Base-by-base conservation (phyloP, 2,329 filamentous ascomycete species). In the Talaromyces sp. region DNA sequence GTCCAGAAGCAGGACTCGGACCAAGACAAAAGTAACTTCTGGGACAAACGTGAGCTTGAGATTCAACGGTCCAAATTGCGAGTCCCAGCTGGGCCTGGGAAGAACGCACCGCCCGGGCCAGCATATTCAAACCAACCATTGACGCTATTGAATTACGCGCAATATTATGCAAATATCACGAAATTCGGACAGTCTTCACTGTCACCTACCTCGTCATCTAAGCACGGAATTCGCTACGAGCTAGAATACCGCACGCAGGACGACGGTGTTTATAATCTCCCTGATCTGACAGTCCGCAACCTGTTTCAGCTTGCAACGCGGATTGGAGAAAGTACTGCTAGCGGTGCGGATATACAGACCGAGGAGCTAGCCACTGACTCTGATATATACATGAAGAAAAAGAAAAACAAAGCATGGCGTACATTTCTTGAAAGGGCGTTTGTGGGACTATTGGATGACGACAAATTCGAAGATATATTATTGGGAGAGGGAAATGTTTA, bases 91-190 rank as follows among this genome's bases (percentile, higher is more conserved):
- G 85, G 87, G 1, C 94, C 94, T 2, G 85, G 90, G 0, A 86
- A 88, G 67, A 83, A 83, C 1, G 77, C 88, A 8, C 85, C 85
- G 6, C 93, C 93, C 0, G 94, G 94, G 0, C 94, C 94, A 0
- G 94, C 91, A 8, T 97, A 99, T 75, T 91, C 88, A 21, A 86
- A 89, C 8, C 94, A 99, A 71, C 80, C 90, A 0, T 80, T 97
- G 41, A 90, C 91, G 0, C 80, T 92, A 63, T 81, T 88, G 3
- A 86, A 90, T 5, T 97, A 91, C 74, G 91, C 86, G 3, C 94
- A 99, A 69, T 97, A 95, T 74, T 97, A 86, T 74, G 92, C 93
- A 62, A 99, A 99, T 72, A 78, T 99, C n/a, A 97, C 93, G 0
- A 78, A 85, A 61, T 88, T 96, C 75, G 95, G 97, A 76, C 90